Evolutionary conservation across 1,139 yeast genomes (phyloP).

Genomic region (Candida tropicalis): DNA sequence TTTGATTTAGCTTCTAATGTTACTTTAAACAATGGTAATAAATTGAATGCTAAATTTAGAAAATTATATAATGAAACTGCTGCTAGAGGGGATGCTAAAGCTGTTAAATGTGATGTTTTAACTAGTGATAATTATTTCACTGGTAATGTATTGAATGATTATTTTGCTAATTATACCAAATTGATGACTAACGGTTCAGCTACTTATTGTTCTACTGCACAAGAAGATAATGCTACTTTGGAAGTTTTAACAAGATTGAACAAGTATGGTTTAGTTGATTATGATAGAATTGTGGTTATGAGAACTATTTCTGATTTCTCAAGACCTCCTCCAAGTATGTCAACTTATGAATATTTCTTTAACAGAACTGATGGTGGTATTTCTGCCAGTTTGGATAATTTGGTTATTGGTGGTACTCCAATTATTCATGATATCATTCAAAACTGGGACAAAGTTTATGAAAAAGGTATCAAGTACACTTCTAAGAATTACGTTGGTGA

Average conservation of each 20-base stretch:
- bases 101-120: slow-evolving; percentile 58
- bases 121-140: slow-evolving; percentile 66
- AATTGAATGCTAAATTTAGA: slow-evolving; percentile 47
- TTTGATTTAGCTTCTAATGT: slow-evolving; percentile 50
- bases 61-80: slow-evolving; percentile 49
- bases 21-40: slow-evolving; percentile 49
- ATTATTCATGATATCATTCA: slow-evolving; percentile 53
- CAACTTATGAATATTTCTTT: slow-evolving; percentile 54
- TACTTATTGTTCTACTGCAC: slow-evolving; percentile 63
- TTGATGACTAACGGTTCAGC: slow-evolving; percentile 63
- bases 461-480: slow-evolving; percentile 33
- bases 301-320: slow-evolving; percentile 68
- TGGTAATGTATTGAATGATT: slow-evolving; percentile 54
- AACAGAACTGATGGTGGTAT: slow-evolving; percentile 56
- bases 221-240: slow-evolving; percentile 69
- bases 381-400: slow-evolving; percentile 51
- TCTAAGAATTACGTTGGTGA: slow-evolving; percentile 64
- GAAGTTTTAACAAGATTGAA: slow-evolving; percentile 62
- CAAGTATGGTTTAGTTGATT: slow-evolving; percentile 57
- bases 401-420: slow-evolving; percentile 58
- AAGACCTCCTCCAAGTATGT: slow-evolving; percentile 53
- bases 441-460: slow-evolving; percentile 55
- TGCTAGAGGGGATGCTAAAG: slow-evolving; percentile 51
- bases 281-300: slow-evolving; percentile 58
- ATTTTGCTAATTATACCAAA: slow-evolving; percentile 50